Base-by-base conservation (phyloP, 2,329 filamentous ascomycete genomes). In the Aspergillus sp. region DNA sequence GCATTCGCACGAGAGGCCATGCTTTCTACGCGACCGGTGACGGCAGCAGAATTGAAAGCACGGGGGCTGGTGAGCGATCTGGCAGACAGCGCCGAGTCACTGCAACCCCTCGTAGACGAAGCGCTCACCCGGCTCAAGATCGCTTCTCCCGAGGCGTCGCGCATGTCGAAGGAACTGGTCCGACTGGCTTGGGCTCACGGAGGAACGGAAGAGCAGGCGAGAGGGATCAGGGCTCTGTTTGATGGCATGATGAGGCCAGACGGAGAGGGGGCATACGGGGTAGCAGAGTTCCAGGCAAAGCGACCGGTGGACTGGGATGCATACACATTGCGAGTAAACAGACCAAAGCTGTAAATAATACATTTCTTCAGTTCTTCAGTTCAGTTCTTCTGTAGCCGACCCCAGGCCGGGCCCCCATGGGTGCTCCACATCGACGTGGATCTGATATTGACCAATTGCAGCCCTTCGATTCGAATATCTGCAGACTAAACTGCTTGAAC, bases 1-100 rank as follows among this genome's bases (percentile, higher is more conserved):
- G 53, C 71, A 1, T 73, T 78, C 51, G 58, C 73, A 1, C 58
- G 75, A 6, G 70, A 75, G 57, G 73, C 73, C 0, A 76, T 79
- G 68, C 63, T 79, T 2, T 71, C 71, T 6, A 72, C 68, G 2
- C 66, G 74, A 11, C 49, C 66, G 0, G 62, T 79, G 3, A 48
- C 57, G 0, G 57, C 68, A 0, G 21, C 33, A 3, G 45, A 54
- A 31, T 40, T 3, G 72, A 76, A 52, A 55, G 77, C 31, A 62
- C 39, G 65, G 0, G 68, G 69, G 0, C 45, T 68, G 0, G 63
- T 75, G 1, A 52, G 62, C 8, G 62, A 63, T 4, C 55, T 75
- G 15, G 66, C 64, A 12, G 45, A 58, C n/a, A 50, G 43, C 39
- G 31, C 17, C 2, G 37, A 49, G 17, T 39, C 40, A 6, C 44